Evolutionary conservation across 148 eudicot species (phyloP), one percentile per base, ranked within the genome.

Genomic region (Diospyros lotus): DNA sequence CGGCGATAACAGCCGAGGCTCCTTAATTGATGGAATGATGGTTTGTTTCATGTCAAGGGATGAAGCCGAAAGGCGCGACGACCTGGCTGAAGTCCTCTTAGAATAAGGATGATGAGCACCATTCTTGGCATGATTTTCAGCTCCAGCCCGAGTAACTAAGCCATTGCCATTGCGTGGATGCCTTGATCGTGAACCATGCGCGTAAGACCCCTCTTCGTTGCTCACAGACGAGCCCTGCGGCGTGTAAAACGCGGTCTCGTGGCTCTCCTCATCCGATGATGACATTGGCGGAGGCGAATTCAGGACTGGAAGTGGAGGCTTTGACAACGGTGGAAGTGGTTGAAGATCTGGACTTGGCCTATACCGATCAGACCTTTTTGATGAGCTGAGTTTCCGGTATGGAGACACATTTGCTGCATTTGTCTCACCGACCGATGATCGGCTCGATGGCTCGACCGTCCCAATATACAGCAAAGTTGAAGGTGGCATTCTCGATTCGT

Each of bases 291-390:
- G 86, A 15, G 97, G 91, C 14, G 97, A 90, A 83, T 61, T 73
- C 71, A 80, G 65, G 40, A 67, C 71, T 9, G 89, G 87, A 48
- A 79, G 77, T 5, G 88, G 86, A 9, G 93, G 87, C 71, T 89
- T 89, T 43, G 75, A 73, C 65, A 93, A 59, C 15, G 95, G 98
- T 15, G 97, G 98, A 67, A 91, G 85, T 1, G 98, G 97, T 70
- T 89, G 94, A 64, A 90, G 89, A 8, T 90, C 97, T 13, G 98
- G 97, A 62, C 95, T 91, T 1, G 98, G 98, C 76, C 94, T 73
- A 66, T 91, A 91, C 48, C 94, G 82, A 28, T 90, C 89, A 5
- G 89, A 79, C 64, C 78, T 82, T 58, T 83, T 90, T 1, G 54
- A 78, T 1, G 96, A 68, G 74, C 73, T 85, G 64, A 93, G 79